Evolutionary conservation across 495 filamentous ascomycete genomes (phyloP).

Genomic region (Lepraria neglecta): DNA sequence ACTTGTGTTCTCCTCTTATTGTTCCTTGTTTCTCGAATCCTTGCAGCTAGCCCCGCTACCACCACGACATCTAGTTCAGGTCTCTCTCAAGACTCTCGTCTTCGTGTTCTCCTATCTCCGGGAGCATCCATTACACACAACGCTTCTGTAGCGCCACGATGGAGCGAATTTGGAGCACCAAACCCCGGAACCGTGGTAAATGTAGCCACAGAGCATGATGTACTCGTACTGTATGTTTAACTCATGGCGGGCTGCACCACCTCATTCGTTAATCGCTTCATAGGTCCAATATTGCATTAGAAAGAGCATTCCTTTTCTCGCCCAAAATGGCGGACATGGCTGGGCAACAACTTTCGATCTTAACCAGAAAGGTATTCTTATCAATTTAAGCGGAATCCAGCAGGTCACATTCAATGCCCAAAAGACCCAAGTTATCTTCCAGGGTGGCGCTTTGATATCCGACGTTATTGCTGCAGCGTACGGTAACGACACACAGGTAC

Average conservation of each 20-base stretch:
- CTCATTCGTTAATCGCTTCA: neutral
- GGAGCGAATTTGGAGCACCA: conserved; percentile 31
- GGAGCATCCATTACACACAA: neutral
- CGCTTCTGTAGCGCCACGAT: conserved; percentile 18
- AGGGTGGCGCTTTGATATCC: conserved; percentile 24
- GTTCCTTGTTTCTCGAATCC: no score
- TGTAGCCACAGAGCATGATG: conserved; percentile 30
- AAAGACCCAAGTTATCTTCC: conserved; percentile 26
- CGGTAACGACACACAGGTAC: conserved; percentile 22
- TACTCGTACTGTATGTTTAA: conserved; percentile 27
- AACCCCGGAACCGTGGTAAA: conserved; percentile 28
- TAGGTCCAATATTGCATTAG: conserved; percentile 23
- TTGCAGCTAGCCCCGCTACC: no score
- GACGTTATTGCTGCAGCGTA: conserved; percentile 25
- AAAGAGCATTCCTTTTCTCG: conserved; percentile 29
- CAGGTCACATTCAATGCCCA: conserved; percentile 27
- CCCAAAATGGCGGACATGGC: conserved; percentile 31
- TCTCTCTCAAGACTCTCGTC: neutral
- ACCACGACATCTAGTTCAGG: no score
- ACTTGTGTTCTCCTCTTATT: no score
- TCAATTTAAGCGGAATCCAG: conserved; percentile 27
- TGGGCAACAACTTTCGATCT: conserved; percentile 31
- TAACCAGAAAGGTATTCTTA: conserved; percentile 22
- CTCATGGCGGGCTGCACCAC: neutral
- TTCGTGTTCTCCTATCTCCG: neutral